phyloP scores from a whole-genome alignment of 2,329 filamentous ascomycete species.

The Penicillium occitanis region DNA sequence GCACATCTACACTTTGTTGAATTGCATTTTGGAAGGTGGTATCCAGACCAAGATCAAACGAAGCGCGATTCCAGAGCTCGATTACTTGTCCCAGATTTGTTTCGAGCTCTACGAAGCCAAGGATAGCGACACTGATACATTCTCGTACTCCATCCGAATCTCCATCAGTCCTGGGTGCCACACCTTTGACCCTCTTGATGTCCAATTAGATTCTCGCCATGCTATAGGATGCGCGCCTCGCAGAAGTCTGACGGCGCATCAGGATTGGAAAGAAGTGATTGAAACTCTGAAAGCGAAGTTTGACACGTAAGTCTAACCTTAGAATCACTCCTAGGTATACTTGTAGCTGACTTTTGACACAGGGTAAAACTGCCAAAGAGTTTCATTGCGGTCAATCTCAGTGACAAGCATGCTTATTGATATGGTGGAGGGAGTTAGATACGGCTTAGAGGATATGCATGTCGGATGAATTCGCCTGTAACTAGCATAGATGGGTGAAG shows the following conservation, averaged over 20 bases:
- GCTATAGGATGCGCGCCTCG: constrained; percentile 93
- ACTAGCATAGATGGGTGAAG: background rate
- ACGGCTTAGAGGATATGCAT: background rate
- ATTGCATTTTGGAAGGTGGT: constrained; percentile 95
- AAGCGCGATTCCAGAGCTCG: constrained; percentile 91
- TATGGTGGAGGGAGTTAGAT: constrained; percentile 1
- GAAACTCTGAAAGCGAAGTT: constrained; percentile 94
- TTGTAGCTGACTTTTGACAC: constrained; percentile 15
- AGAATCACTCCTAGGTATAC: constrained; percentile 17
- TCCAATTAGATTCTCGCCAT: constrained; percentile 93
- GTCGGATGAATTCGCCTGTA: background rate
- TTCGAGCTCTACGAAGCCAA: constrained; percentile 97
- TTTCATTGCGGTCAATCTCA: constrained; percentile 53
- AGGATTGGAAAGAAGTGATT: constrained; percentile 95
- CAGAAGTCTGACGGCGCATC: constrained; percentile 83
- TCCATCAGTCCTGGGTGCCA: constrained; percentile 95
- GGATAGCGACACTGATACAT: constrained; percentile 72
- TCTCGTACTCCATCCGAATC: constrained; percentile 94
- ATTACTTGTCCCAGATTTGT: constrained; percentile 96
- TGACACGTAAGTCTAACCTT: constrained; percentile 68
- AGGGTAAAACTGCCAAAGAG: constrained; percentile 54
- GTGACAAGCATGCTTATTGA: constrained; percentile 41
- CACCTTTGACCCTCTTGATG: constrained; percentile 92
- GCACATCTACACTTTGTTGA: constrained; percentile 96
- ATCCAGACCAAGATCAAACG: constrained; percentile 96